A percentile compares a stretch with the other conserved stretches of the same genome.
phyloP scores from a whole-genome alignment of 805 yeast species.

The Scheffersomyces coipomensis region DNA sequence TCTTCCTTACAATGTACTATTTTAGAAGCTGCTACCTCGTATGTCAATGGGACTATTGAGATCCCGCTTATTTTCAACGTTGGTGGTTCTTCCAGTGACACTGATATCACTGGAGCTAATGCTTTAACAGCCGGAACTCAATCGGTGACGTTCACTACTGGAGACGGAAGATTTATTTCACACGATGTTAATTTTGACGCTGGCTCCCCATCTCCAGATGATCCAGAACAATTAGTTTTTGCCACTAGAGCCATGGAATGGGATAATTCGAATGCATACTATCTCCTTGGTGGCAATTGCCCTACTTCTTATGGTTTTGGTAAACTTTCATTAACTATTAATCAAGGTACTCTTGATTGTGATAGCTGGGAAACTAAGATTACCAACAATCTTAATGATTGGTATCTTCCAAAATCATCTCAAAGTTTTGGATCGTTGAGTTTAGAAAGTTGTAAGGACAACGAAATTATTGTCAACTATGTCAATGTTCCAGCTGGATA shows the following conservation, averaged over 20 bases:
- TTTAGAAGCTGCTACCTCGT: constrained; percentile 2
- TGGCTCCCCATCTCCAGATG: neutral
- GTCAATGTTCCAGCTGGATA: constrained; percentile 23
- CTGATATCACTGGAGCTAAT: constrained; percentile 11
- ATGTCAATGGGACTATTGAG: constrained; percentile 10
- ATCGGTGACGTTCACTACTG: constrained; percentile 11
- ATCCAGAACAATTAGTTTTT: neutral
- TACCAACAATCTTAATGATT: constrained; percentile 3
- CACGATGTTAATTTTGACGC: neutral
- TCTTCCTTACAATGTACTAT: constrained; percentile 12
- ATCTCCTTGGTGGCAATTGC: constrained; percentile 8
- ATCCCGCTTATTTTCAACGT: constrained; percentile 15
- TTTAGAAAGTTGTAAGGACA: constrained; percentile 11
- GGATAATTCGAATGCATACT: constrained; percentile 4
- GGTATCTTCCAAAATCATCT: neutral
- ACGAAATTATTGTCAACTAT: constrained; percentile 10
- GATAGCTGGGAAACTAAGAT: constrained; percentile 1
- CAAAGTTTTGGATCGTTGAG: neutral
- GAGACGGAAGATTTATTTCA: constrained; percentile 1
- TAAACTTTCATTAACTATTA: constrained; percentile 4
- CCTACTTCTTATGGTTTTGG: constrained; percentile 4
- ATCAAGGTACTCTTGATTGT: constrained; percentile 4
- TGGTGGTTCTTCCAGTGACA: constrained; percentile 10
- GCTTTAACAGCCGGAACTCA: constrained; percentile 11
- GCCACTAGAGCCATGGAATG: neutral